Evolutionary conservation across 768 basidiomycete genomes (phyloP).

Genomic region (Trametes cinnabarina): DNA sequence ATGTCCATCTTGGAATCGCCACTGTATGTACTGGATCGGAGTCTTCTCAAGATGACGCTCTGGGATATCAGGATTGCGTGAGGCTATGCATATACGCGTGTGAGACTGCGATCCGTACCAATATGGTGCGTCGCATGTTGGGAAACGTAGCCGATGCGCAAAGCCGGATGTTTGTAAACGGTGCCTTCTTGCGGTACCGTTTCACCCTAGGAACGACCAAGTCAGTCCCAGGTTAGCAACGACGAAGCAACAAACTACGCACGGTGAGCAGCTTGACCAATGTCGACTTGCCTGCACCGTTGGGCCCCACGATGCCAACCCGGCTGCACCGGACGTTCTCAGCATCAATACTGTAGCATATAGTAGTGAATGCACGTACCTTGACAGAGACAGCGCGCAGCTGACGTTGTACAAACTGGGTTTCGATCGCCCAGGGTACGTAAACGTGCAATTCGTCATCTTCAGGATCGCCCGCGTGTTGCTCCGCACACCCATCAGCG

Average conservation of each 20-base stretch:
- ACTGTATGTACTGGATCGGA: conserved; percentile 94
- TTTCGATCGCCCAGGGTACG: conserved; percentile 78
- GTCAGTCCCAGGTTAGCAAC: neutral
- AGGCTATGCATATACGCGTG: conserved; percentile 5
- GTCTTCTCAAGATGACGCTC: conserved; percentile 96
- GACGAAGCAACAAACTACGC: conserved; percentile 26
- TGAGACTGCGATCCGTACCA: conserved; percentile 40
- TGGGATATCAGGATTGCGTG: conserved; percentile 30
- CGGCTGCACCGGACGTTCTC: conserved; percentile 50
- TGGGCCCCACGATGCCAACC: conserved; percentile 88
- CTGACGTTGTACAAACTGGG: conserved; percentile 87
- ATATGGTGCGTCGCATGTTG: conserved; percentile 99
- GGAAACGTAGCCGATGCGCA: conserved; percentile 95
- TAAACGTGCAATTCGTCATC: conserved; percentile 87
- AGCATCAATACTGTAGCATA: conserved; percentile 15
- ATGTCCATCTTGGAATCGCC: conserved; percentile 98
- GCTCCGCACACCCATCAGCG: conserved; percentile 95
- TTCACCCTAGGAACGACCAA: conserved; percentile 61
- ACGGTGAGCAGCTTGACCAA: conserved; percentile 92
- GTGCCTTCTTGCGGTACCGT: conserved; percentile 86
- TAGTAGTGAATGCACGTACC: conserved; percentile 45
- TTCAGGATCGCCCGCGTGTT: conserved; percentile 95
- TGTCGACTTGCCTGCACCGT: conserved; percentile 96
- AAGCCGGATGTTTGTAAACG: conserved; percentile 90
- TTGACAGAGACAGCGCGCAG: conserved; percentile 91